phyloP scores from a whole-genome alignment of 1,284 basidiomycete genomes.

The Tilletia walkeri region DNA sequence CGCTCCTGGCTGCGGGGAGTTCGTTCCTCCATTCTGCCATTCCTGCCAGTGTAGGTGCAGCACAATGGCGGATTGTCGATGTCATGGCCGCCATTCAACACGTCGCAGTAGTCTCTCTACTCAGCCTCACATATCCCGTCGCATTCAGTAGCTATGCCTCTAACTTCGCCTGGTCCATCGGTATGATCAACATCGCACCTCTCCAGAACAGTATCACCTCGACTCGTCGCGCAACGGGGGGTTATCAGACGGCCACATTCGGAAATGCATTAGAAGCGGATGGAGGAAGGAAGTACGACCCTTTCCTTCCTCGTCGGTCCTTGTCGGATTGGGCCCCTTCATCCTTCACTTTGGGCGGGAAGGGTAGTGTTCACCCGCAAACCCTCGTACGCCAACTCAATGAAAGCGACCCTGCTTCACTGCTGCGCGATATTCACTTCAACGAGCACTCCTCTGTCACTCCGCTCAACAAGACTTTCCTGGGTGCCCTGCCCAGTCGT shows the following conservation, averaged over 20 bases:
- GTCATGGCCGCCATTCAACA: conserved; percentile 77
- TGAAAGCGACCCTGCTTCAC: conserved; percentile 15
- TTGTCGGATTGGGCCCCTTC: background rate
- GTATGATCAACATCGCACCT: conserved; percentile 68
- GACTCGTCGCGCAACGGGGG: conserved; percentile 79
- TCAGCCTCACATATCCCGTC: conserved; percentile 81
- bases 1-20: conserved; percentile 68
- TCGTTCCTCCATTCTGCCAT: conserved; percentile 67
- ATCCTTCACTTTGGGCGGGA: background rate
- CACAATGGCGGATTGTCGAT: conserved; percentile 69
- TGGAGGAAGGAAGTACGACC: conserved; percentile 36
- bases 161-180: conserved; percentile 87
- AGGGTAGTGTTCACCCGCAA: background rate
- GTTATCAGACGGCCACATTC: conserved; percentile 58
- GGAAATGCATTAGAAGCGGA: conserved; percentile 35
- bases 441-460: background rate
- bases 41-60: conserved; percentile 55
- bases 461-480: background rate
- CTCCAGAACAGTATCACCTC: conserved; percentile 76
- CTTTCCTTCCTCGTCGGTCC: conserved; percentile 26
- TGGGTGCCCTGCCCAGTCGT: background rate
- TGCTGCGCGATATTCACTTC: background rate
- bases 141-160: conserved; percentile 74
- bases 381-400: background rate
- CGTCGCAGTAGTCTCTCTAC: conserved; percentile 71